A percentile compares a stretch with the other conserved stretches of the same genome.
These are phyloP conservation scores for Nannizziopsis barbatae DNA, from an alignment of 2,329 filamentous ascomycete species.

Conservation along the genomic window DNA sequence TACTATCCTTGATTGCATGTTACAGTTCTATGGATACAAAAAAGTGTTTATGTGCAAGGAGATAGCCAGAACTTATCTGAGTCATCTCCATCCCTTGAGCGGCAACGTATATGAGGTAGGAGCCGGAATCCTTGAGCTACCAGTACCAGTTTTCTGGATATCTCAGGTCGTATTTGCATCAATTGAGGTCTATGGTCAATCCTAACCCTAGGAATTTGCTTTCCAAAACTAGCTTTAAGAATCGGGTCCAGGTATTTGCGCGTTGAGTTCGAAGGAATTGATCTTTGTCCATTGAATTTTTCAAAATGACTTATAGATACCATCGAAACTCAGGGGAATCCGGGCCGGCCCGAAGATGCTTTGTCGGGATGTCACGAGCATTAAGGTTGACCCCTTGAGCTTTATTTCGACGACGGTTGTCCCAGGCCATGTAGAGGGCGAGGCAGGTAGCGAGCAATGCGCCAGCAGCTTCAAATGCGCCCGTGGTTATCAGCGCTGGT, in stretches of 20 bases:
- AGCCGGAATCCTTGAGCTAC: too few relatives aligned
- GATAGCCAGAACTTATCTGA: too few relatives aligned
- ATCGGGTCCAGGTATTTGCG: too few relatives aligned
- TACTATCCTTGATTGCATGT: too few relatives aligned
- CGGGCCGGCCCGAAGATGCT: constrained; percentile 46
- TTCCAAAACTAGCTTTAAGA: too few relatives aligned
- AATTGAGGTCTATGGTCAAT: background rate
- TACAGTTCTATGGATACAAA: too few relatives aligned
- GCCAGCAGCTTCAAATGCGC: constrained; percentile 51
- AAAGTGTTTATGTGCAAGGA: too few relatives aligned
- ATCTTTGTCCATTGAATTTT: too few relatives aligned
- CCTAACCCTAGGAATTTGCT: background rate
- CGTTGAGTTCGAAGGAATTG: too few relatives aligned
- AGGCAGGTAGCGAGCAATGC: constrained; percentile 45
- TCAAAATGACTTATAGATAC: constrained; percentile 33
- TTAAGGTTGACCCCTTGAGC: constrained; percentile 45
- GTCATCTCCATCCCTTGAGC: too few relatives aligned
- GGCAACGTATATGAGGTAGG: too few relatives aligned
- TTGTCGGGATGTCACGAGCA: constrained; percentile 48
- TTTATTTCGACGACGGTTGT: constrained; percentile 51
- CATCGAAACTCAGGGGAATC: constrained; percentile 46
- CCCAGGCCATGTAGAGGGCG: constrained; percentile 53
- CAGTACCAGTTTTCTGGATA: too few relatives aligned
- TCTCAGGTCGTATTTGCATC: background rate
- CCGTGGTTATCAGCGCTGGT: constrained; percentile 54